Evolutionary conservation across 306 rosid species (phyloP), one percentile per base, ranked within the genome.

Genomic region (Psophocarpus tetragonolobus): DNA sequence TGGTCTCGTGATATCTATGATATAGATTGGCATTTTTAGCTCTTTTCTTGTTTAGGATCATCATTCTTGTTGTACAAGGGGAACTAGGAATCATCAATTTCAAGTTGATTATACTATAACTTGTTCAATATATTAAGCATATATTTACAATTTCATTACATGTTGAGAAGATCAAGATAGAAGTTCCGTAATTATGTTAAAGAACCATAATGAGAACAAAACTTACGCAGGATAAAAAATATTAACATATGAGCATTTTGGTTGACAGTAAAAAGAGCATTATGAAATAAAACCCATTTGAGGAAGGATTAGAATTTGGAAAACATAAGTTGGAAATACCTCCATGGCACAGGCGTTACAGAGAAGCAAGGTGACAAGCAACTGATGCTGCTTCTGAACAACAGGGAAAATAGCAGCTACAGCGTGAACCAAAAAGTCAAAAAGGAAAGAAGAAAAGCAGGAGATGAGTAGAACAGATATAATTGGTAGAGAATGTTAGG

Each of bases 291-390:
- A 62, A 10, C 54, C 53, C 39, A 33, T 64, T 42, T 30, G 0
- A 47, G 15, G 17, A 74, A n/a, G 26, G 63, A 36, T 10, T 13
- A 2, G 23, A 57, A 42, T 44, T 36, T 11, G 4, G 6, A 66
- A 64, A 6, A 38, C 65, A 32, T 0, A 72, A 51, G 79, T 7
- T 35, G 27, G 4, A 44, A 32, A 72, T 84, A 93, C 98, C 98
- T 93, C 98, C 97, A 91, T 93, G 63, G 98, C 97, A 85, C 90
- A 86, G 50, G 98, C 98, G 87, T 93, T 93, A 44, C 96, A 87
- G 6, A 93, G 90, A 72, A 93, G 97, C 77, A 93, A 73, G 33
- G 98, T 93, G 13, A 93, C 98, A 73, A 90, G 88, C 68, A 93
- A 75, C 80, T 93, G 98, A 67, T 93, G 98, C 89, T 93, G 98